These are phyloP conservation scores for Scenedesmus sp. DNA, from an alignment of 163 green algal genomes.

Conservation along the genomic window DNA sequence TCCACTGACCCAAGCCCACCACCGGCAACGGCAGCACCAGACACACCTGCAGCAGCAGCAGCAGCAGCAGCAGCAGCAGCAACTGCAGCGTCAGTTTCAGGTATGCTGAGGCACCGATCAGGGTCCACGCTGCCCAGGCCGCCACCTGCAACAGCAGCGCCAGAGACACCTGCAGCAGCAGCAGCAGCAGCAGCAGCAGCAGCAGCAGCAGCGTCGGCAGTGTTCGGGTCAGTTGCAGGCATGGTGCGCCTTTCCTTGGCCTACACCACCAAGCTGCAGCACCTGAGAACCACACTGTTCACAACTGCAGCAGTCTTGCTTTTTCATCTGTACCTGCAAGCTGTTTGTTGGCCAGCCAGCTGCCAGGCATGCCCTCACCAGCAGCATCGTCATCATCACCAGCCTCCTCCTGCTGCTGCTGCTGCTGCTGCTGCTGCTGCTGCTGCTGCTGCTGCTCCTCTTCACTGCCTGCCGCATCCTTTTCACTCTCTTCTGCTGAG, in stretches of 20 bases:
- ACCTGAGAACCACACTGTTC: neutral
- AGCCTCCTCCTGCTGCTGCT: conserved; percentile 23
- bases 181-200: neutral
- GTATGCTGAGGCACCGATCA: too few species aligned
- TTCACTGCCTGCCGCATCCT: conserved; percentile 33
- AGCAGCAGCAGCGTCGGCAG: neutral
- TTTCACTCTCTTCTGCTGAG: conserved; percentile 47
- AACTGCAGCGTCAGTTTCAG: neutral
- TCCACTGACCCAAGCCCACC: conserved; percentile 61
- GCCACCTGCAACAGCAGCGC: too few species aligned
- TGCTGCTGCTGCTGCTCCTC: conserved; percentile 34
- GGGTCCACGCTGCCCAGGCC: too few species aligned
- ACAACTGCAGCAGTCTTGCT: neutral
- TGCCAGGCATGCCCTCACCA: conserved; percentile 34
- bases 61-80: conserved; percentile 13
- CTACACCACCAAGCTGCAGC: too few species aligned
- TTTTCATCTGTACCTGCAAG: too few species aligned
- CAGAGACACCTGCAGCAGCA: too few species aligned
- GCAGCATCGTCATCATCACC: conserved; percentile 54
- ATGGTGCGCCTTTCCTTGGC: too few species aligned
- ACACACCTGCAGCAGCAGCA: conserved; percentile 11
- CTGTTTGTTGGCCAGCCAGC: neutral
- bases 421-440: conserved; percentile 33
- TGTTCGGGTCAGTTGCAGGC: too few species aligned
- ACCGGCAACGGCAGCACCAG: conserved; percentile 54